phyloP scores from a whole-genome alignment of 2,329 filamentous ascomycete species.

The Penicillium occitanis region DNA sequence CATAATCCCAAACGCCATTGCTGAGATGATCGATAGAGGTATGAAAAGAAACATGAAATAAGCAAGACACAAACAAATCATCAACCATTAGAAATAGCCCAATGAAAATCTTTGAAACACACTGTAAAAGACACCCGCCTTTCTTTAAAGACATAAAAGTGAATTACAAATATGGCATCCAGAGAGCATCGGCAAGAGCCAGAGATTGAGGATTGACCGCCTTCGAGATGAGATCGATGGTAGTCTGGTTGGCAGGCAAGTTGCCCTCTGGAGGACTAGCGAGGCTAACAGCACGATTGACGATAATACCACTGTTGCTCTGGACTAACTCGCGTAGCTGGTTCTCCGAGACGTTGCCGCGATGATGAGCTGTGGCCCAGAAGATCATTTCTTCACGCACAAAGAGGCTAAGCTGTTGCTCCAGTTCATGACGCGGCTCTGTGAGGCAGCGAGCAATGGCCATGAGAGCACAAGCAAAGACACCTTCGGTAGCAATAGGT shows the following conservation, averaged over 20 bases:
- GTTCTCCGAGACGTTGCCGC: slow-evolving; percentile 61
- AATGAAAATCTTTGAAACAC: background rate
- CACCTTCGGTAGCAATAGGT: slow-evolving; percentile 90
- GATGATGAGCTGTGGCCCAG: slow-evolving; percentile 84
- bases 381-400: slow-evolving; percentile 97
- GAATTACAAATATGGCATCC: slow-evolving; percentile 87
- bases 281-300: slow-evolving; percentile 83
- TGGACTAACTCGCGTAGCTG: slow-evolving; percentile 78
- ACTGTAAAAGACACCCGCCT: background rate
- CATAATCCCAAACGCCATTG: slow-evolving; percentile 14
- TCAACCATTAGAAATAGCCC: slow-evolving; percentile 4
- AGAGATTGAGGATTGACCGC: slow-evolving; percentile 90
- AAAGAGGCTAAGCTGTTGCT: slow-evolving; percentile 90
- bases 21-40: slow-evolving; percentile 12
- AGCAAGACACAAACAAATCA: background rate
- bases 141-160: slow-evolving; percentile 3
- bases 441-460: slow-evolving; percentile 92
- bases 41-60: slow-evolving; percentile 10
- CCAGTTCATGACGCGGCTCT: slow-evolving; percentile 78
- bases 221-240: slow-evolving; percentile 89
- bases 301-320: slow-evolving; percentile 83
- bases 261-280: slow-evolving; percentile 74
- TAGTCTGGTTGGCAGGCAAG: slow-evolving; percentile 92
- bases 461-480: slow-evolving; percentile 94
- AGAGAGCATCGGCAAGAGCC: slow-evolving; percentile 83